phyloP scores from a whole-genome alignment of 192 early-diverging fungal genomes.

The Piromyces sp. region DNA sequence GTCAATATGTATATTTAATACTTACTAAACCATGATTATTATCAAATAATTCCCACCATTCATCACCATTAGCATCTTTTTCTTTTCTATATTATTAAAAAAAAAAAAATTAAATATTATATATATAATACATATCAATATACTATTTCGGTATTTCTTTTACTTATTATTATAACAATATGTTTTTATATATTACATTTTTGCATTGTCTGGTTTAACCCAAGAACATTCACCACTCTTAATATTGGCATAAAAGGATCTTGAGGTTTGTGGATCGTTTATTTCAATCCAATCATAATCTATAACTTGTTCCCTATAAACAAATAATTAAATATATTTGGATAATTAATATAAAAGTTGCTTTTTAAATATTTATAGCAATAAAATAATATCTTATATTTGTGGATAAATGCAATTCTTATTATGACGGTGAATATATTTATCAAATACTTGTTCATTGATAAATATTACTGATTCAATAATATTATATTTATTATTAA shows the following conservation, averaged over 20 bases:
- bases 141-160: no score
- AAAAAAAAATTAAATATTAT: background rate
- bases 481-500: no score
- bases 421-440: no score
- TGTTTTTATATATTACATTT: conserved; percentile 50
- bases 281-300: background rate
- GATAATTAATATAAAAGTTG: no score
- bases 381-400: no score
- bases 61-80: conserved; percentile 39
- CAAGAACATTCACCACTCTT: conserved; percentile 65
- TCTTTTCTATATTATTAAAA: background rate
- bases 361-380: no score
- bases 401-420: no score
- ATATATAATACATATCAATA: no score
- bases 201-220: conserved; percentile 36
- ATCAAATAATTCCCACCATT: conserved; percentile 96
- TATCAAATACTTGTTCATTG: no score
- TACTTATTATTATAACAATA: no score
- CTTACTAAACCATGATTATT: conserved; percentile 50
- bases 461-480: no score
- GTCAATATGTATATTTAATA: background rate
- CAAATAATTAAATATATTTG: no score
- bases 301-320: background rate
- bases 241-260: conserved; percentile 31
- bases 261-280: conserved; percentile 29